These are phyloP conservation scores for Exidia glandulosa DNA, from an alignment of 768 basidiomycete species.

Conservation along the genomic window DNA sequence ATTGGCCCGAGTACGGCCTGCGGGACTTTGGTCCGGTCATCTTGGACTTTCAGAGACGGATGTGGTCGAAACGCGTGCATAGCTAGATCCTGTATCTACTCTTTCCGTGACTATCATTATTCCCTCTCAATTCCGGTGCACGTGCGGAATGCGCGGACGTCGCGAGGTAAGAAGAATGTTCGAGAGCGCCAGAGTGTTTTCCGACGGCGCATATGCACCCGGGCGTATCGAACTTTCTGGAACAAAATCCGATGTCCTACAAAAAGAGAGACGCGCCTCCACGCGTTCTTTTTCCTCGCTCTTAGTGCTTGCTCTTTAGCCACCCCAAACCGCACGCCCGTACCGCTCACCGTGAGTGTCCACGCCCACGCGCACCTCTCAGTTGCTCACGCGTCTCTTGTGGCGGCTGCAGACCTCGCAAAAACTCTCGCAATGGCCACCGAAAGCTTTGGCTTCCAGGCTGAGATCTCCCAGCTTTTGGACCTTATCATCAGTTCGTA, in stretches of 20 bases:
- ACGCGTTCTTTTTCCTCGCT: not conserved
- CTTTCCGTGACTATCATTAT: not conserved
- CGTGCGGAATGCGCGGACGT: not conserved
- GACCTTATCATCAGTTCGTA: conserved; percentile 94
- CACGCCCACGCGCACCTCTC: not conserved
- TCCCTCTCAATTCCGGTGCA: too few species aligned
- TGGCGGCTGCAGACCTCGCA: not conserved
- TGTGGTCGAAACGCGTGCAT: conserved; percentile 30
- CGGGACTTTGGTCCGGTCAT: conserved; percentile 80
- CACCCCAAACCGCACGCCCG: not conserved
- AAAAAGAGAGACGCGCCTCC: not conserved
- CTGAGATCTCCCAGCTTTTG: conserved; percentile 97
- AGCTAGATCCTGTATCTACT: too few species aligned
- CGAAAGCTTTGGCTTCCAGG: conserved; percentile 93
- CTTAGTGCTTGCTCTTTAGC: not conserved
- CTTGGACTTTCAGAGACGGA: conserved; percentile 75
- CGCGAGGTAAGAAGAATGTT: not conserved
- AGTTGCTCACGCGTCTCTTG: not conserved
- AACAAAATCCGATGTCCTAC: too few species aligned
- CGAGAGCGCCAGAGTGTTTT: not conserved
- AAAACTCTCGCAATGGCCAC: conserved; percentile 18
- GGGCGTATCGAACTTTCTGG: not conserved
- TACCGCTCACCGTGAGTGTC: not conserved
- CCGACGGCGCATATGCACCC: not conserved
- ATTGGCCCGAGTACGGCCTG: conserved; percentile 91